These are phyloP conservation scores for Lanmaoa rubissima DNA, from an alignment of 768 basidiomycete species.

Conservation along the genomic window DNA sequence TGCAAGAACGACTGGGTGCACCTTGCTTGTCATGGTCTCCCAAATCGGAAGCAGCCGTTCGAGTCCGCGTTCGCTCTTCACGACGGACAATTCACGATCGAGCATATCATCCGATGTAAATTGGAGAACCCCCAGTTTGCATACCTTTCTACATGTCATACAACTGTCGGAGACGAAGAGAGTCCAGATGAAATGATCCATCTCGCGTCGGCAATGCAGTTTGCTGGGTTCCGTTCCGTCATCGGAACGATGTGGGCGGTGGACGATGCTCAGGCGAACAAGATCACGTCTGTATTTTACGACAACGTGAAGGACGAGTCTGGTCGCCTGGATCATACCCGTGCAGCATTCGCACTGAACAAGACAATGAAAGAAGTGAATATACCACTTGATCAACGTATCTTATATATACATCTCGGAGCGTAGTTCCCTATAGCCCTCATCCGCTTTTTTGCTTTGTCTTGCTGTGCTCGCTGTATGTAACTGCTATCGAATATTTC, in stretches of 20 bases:
- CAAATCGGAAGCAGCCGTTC: conserved; percentile 10
- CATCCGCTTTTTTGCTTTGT: background rate
- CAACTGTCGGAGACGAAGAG: conserved; percentile 5
- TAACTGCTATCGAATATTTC: background rate
- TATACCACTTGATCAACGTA: background rate
- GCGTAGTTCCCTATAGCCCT: background rate
- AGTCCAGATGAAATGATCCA: conserved; percentile 5
- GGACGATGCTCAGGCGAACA: background rate
- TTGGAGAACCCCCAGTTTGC: conserved; percentile 14
- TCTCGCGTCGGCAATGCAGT: background rate
- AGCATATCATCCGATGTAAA: conserved; percentile 1
- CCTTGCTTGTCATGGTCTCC: conserved; percentile 26
- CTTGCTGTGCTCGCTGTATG: background rate
- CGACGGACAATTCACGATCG: conserved; percentile 8
- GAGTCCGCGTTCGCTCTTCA: conserved; percentile 15
- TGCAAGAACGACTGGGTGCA: conserved; percentile 20
- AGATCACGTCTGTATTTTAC: background rate
- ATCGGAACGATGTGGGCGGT: conserved; percentile 3
- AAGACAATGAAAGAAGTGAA: background rate
- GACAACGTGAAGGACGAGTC: background rate
- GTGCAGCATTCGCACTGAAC: background rate
- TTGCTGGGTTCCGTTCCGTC: background rate
- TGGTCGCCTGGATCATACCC: background rate
- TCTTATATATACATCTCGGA: background rate
- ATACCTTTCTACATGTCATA: conserved; percentile 23